Evolutionary conservation across 2,329 filamentous ascomycete genomes (phyloP).

Genomic region (Elsinoe australis): DNA sequence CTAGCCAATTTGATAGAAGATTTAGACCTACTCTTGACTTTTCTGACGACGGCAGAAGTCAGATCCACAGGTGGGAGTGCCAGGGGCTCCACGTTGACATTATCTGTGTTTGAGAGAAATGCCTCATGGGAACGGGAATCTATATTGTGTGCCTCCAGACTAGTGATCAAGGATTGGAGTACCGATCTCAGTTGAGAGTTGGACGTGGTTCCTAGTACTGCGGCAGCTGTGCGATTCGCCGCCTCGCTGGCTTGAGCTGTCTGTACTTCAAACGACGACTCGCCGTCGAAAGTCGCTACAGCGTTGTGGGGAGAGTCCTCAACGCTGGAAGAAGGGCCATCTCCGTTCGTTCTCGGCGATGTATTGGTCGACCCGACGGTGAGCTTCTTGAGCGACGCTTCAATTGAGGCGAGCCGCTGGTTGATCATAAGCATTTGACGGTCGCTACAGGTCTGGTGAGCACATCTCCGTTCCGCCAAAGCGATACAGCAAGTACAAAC

Average conservation of each 20-base stretch:
- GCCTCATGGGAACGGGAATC: constrained; percentile 17
- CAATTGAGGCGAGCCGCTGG: constrained; percentile 17
- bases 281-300: constrained; percentile 16
- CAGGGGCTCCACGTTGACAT: constrained; percentile 6
- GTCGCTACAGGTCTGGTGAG: constrained; percentile 7
- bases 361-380: background rate
- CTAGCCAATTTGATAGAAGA: background rate
- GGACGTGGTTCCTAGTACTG: constrained; percentile 14
- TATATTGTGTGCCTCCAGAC: constrained; percentile 17
- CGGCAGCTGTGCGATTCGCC: constrained; percentile 17
- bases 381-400: constrained; percentile 14
- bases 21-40: constrained; percentile 13
- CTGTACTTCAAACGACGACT: constrained; percentile 17
- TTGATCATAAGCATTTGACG: constrained; percentile 18
- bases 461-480: constrained; percentile 8
- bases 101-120: constrained; percentile 11
- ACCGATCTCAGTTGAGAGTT: constrained; percentile 14
- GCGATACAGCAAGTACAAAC: too few relatives aligned
- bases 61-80: constrained; percentile 16
- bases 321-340: background rate
- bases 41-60: constrained; percentile 16
- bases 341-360: background rate
- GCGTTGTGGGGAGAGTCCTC: constrained; percentile 10
- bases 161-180: constrained; percentile 13
- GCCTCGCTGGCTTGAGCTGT: constrained; percentile 16